These are phyloP conservation scores for Acephala macrosclerotiorum DNA, from an alignment of 2,329 filamentous ascomycete species.

Conservation along the genomic window DNA sequence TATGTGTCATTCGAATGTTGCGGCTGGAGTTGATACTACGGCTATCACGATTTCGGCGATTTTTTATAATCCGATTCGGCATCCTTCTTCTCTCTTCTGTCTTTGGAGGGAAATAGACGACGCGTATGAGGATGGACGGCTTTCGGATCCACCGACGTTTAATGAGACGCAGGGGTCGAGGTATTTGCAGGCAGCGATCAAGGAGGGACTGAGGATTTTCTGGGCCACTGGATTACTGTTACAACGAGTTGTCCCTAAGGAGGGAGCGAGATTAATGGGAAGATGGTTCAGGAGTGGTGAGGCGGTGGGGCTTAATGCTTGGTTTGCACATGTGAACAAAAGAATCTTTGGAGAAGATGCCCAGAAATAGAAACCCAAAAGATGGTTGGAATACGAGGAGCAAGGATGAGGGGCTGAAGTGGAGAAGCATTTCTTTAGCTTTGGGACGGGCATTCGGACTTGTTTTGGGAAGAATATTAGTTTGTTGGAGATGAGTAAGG, in stretches of 20 bases:
- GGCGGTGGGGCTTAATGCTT: constrained; percentile 52
- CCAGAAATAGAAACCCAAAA: constrained; percentile 52
- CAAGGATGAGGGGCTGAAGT: constrained; percentile 11
- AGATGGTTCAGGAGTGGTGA: constrained; percentile 51
- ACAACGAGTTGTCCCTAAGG: constrained; percentile 54
- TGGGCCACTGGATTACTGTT: constrained; percentile 56
- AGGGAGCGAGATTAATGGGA: constrained; percentile 51
- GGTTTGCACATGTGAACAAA: constrained; percentile 52
- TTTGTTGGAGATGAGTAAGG: constrained; percentile 49
- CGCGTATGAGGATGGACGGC: constrained; percentile 12
- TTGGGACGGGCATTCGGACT: neutral
- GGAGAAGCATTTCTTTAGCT: constrained; percentile 29
- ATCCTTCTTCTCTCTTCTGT: constrained; percentile 34
- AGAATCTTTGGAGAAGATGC: constrained; percentile 53
- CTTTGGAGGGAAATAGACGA: constrained; percentile 45
- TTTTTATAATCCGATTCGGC: constrained; percentile 52
- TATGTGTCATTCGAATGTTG: constrained; percentile 45
- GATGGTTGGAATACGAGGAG: constrained; percentile 50
- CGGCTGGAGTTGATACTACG: constrained; percentile 54
- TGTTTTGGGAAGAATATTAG: constrained; percentile 51
- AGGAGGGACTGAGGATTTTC: constrained; percentile 51
- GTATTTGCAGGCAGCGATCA: constrained; percentile 61
- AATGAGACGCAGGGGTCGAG: constrained; percentile 50
- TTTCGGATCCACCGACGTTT: constrained; percentile 35
- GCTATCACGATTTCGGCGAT: constrained; percentile 53